phyloP scores from a whole-genome alignment of 768 basidiomycete species.

The Termitomyces sp. region DNA sequence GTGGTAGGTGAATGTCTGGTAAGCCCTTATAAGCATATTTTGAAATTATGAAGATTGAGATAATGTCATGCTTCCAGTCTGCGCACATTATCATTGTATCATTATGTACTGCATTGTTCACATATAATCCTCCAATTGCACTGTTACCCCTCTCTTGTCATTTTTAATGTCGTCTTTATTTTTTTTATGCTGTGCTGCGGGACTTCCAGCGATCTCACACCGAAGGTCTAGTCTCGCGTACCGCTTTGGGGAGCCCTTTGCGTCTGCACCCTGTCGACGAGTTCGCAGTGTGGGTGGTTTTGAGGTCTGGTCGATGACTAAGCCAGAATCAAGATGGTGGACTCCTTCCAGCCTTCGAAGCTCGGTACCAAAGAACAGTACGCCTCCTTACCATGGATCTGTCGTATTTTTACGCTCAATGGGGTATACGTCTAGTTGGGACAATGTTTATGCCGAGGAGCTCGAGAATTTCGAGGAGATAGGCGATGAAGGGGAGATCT shows the following conservation, averaged over 20 bases:
- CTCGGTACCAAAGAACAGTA: slow-evolving; percentile 80
- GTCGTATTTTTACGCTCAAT: background rate
- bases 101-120: slow-evolving; percentile 10
- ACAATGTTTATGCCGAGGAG: slow-evolving; percentile 67
- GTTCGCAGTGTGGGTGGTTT: background rate
- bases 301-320: slow-evolving; percentile 21
- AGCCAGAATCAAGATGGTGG: slow-evolving; percentile 17
- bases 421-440: slow-evolving; percentile 51
- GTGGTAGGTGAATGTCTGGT: slow-evolving; percentile 24
- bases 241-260: background rate
- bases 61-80: slow-evolving; percentile 1
- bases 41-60: background rate
- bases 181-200: background rate
- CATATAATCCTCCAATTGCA: slow-evolving; percentile 9
- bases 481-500: slow-evolving; percentile 82
- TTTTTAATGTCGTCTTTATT: background rate
- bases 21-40: background rate
- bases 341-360: slow-evolving; percentile 54
- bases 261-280: background rate
- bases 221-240: background rate
- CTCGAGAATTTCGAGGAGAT: slow-evolving; percentile 68
- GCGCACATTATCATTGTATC: slow-evolving; percentile 11
- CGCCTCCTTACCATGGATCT: slow-evolving; percentile 16
- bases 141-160: slow-evolving; percentile 3
- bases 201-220: no score